Evolutionary conservation across 2,329 filamentous ascomycete genomes (phyloP).

Genomic region (Aspergillus flavus): DNA sequence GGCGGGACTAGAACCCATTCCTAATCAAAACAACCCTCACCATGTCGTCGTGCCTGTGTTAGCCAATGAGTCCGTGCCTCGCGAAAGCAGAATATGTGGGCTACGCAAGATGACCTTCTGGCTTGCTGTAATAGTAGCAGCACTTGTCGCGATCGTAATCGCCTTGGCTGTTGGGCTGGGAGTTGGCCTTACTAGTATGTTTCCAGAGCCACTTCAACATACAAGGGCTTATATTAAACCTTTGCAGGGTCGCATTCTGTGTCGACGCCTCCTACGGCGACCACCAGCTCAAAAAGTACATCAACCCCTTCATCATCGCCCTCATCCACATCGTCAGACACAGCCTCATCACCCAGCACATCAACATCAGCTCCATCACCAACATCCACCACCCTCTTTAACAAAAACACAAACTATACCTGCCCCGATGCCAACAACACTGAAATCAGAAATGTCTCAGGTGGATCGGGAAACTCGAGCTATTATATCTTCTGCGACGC

Average conservation of each 20-base stretch:
- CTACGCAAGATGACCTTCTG: neutral
- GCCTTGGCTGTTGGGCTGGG: conserved; percentile 3
- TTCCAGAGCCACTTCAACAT: neutral
- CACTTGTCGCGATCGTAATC: neutral
- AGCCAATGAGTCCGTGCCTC: neutral
- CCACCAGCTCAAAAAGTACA: neutral
- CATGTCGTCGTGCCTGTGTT: neutral
- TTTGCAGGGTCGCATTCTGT: neutral
- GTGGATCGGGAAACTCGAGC: neutral
- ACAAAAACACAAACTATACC: neutral
- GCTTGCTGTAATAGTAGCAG: neutral
- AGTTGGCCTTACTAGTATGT: conserved; percentile 3
- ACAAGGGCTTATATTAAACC: neutral
- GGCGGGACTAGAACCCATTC: neutral
- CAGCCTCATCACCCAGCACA: neutral
- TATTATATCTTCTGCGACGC: conserved; percentile 7
- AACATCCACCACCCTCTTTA: neutral
- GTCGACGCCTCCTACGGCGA: neutral
- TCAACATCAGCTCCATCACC: neutral
- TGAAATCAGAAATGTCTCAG: neutral
- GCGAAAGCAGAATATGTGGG: neutral
- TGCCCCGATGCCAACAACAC: conserved; percentile 4
- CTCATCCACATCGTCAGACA: neutral
- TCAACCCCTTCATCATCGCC: neutral
- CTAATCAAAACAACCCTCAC: neutral